These are phyloP conservation scores for Magnusiomyces ingens DNA, from an alignment of 1,139 yeast species.

Conservation along the genomic window DNA sequence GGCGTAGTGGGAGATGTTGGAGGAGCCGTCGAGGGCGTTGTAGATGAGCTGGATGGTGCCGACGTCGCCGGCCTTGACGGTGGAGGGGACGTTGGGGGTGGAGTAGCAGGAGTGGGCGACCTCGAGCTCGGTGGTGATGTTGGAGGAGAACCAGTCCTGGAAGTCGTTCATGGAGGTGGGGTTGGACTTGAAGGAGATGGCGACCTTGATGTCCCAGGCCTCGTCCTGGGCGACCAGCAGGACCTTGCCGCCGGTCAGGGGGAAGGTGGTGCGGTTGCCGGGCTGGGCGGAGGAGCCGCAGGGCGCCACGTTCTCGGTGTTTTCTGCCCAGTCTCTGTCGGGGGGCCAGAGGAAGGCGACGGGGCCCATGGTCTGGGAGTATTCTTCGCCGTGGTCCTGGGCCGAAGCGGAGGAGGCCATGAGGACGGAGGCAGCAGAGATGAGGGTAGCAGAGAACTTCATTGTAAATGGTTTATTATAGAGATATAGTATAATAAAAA, in stretches of 20 bases:
- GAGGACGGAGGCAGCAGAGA: slow-evolving; percentile 16
- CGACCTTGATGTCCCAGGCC: slow-evolving; percentile 35
- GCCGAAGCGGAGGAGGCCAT: slow-evolving; percentile 29
- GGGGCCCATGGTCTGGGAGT: slow-evolving; percentile 39
- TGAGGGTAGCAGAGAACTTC: slow-evolving; percentile 11
- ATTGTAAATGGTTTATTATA: slow-evolving; percentile 4
- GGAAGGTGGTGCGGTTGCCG: slow-evolving; percentile 37
- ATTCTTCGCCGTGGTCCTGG: slow-evolving; percentile 32
- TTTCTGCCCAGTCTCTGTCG: slow-evolving; percentile 40
- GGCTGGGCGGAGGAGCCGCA: slow-evolving; percentile 36
- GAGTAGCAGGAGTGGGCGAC: slow-evolving; percentile 40
- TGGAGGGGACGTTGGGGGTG: slow-evolving; percentile 37
- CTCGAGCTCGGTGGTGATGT: slow-evolving; percentile 34
- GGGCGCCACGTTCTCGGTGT: slow-evolving; percentile 38
- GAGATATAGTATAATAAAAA: neutral
- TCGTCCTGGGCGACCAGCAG: slow-evolving; percentile 38
- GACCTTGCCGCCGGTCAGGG: slow-evolving; percentile 39
- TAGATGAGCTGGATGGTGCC: slow-evolving; percentile 39
- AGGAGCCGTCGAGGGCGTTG: slow-evolving; percentile 34
- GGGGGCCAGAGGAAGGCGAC: slow-evolving; percentile 38
- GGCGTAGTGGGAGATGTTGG: slow-evolving; percentile 36
- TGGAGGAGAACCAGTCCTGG: slow-evolving; percentile 35
- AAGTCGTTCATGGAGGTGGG: slow-evolving; percentile 37
- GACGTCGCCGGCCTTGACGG: slow-evolving; percentile 33
- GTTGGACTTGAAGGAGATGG: slow-evolving; percentile 35